Evolutionary conservation across 2,329 filamentous ascomycete species (phyloP).

Genomic region (Colletotrichum endophyticum): DNA sequence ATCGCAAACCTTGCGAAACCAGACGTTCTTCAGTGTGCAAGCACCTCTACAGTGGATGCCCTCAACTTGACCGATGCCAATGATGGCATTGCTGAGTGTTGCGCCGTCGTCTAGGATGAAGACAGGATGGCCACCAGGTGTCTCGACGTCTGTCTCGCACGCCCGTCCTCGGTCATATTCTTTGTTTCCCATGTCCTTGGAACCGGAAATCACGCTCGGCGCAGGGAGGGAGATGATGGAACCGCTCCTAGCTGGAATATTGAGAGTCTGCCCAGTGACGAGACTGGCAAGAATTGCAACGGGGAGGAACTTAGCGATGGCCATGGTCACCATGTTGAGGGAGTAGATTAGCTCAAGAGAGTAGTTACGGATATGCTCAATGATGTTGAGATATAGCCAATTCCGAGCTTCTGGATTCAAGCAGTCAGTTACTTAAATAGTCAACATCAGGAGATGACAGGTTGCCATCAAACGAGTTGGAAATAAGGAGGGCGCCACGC

Average conservation of each 20-base stretch:
- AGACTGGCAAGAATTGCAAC: not conserved
- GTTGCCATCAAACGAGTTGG: not conserved
- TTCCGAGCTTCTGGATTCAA: not conserved
- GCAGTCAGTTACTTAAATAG: not conserved
- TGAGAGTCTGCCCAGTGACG: conserved; percentile 18
- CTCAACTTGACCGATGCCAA: conserved; percentile 52
- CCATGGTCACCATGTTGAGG: not conserved
- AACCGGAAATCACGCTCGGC: conserved; percentile 17
- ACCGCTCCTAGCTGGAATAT: conserved; percentile 20
- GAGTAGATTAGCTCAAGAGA: not conserved
- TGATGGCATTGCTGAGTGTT: conserved; percentile 56
- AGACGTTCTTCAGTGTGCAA: conserved; percentile 42
- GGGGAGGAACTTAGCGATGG: not conserved
- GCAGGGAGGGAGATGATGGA: conserved; percentile 17
- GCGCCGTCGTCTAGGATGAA: conserved; percentile 56
- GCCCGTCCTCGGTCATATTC: conserved; percentile 21
- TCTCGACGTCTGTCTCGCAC: conserved; percentile 21
- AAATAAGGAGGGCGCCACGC: not conserved
- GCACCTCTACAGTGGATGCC: conserved; percentile 54
- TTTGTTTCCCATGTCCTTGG: conserved; percentile 15
- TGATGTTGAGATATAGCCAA: not conserved
- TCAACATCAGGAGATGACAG: accelerated
- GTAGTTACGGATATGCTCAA: not conserved
- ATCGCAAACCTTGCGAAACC: conserved; percentile 42
- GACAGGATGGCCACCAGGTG: conserved; percentile 40